Percentiles rank a stretch among this genome's conserved stretches.
These are phyloP conservation scores for Neltuma alba DNA, from an alignment of 306 rosid genomes.

Conservation along the genomic window DNA sequence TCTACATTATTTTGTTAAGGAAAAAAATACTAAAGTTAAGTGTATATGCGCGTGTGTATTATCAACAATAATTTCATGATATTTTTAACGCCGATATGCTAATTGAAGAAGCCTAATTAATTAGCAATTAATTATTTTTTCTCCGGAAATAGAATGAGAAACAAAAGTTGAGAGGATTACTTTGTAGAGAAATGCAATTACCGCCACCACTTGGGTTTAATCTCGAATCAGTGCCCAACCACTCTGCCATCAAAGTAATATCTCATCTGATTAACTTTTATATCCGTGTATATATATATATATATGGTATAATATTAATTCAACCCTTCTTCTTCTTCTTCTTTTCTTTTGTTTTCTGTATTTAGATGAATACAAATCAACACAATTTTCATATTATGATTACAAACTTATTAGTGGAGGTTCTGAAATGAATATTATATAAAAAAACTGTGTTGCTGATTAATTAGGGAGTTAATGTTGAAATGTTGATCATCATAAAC, in stretches of 20 bases:
- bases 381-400: no score
- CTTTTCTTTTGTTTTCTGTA: not conserved
- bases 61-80: not conserved
- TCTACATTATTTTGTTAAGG: no score
- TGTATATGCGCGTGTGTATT: not conserved
- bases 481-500: not conserved
- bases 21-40: no score
- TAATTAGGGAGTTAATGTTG: not conserved
- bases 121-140: no score
- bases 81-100: not conserved
- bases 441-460: not conserved
- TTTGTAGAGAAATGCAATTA: not conserved
- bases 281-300: no score
- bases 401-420: not conserved
- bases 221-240: not conserved
- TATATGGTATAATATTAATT: no score
- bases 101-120: not conserved
- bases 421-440: not conserved
- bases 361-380: not conserved
- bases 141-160: not conserved
- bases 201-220: not conserved
- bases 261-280: not conserved
- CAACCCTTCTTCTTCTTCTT: no score
- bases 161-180: not conserved
- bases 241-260: not conserved